phyloP scores from a whole-genome alignment of 805 yeast species.

The Sugiyamaella floridensis region DNA sequence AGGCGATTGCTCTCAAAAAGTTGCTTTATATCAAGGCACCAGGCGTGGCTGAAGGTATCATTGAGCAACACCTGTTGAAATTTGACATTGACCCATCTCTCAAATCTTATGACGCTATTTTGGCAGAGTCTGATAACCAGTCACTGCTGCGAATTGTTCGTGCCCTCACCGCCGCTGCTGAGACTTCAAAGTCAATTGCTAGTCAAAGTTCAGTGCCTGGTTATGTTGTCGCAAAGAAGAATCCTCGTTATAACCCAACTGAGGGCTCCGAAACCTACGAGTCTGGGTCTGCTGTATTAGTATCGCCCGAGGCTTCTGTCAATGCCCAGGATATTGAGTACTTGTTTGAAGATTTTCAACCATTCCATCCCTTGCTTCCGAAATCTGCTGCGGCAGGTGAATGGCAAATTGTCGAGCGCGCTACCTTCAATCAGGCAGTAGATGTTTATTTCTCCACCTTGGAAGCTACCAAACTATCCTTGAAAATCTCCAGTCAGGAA shows the following conservation, averaged over 20 bases:
- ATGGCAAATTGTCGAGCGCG: constrained; percentile 38
- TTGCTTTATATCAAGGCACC: constrained; percentile 61
- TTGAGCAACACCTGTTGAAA: constrained; percentile 49
- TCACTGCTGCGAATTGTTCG: constrained; percentile 28
- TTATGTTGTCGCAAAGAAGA: constrained; percentile 55
- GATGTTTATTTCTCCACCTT: constrained; percentile 80
- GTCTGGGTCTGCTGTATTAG: neutral
- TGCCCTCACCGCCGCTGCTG: constrained; percentile 44
- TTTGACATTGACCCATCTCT: constrained; percentile 40
- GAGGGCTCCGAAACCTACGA: constrained; percentile 18
- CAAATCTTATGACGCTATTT: constrained; percentile 9
- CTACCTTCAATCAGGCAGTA: constrained; percentile 73
- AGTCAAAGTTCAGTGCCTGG: constrained; percentile 42
- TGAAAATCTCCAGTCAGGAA: constrained; percentile 70
- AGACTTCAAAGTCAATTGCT: constrained; percentile 34
- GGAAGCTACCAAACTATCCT: constrained; percentile 71
- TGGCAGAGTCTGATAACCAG: constrained; percentile 18
- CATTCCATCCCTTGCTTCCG: constrained; percentile 47
- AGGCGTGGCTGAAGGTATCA: constrained; percentile 70
- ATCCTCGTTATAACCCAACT: constrained; percentile 41
- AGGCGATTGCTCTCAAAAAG: constrained; percentile 52
- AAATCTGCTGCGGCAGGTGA: constrained; percentile 7
- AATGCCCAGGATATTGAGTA: constrained; percentile 31
- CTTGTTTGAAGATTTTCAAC: constrained; percentile 62
- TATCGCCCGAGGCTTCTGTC: constrained; percentile 6